phyloP scores from a whole-genome alignment of 2,329 filamentous ascomycete genomes.

The Alternaria consortialis region DNA sequence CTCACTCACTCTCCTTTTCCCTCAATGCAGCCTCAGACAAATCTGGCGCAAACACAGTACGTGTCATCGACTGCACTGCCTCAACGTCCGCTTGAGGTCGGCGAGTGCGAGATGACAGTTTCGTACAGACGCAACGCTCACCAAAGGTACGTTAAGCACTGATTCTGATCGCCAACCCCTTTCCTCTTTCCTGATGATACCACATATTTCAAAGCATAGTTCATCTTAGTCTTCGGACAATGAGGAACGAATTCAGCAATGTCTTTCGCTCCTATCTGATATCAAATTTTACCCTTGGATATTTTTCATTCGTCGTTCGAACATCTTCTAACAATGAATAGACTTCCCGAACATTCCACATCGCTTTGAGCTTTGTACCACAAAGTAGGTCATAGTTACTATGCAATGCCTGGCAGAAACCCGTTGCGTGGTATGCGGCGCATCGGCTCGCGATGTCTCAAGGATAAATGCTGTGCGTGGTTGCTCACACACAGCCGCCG shows the following conservation, averaged over 20 bases:
- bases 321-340: slow-evolving; percentile 15
- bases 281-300: background rate
- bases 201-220: slow-evolving; percentile 53
- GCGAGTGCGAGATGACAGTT: background rate
- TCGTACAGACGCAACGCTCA: background rate
- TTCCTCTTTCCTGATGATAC: slow-evolving; percentile 51
- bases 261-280: slow-evolving; percentile 58
- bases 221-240: slow-evolving; percentile 52
- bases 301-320: background rate
- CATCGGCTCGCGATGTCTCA: background rate
- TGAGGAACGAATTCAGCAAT: slow-evolving; percentile 53
- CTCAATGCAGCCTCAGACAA: slow-evolving; percentile 7
- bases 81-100: slow-evolving; percentile 3
- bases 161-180: slow-evolving; percentile 15
- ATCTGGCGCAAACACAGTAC: slow-evolving; percentile 6
- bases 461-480: slow-evolving; percentile 13
- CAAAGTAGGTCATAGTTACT: slow-evolving; percentile 2
- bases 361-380: background rate
- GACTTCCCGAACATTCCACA: background rate
- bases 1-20: slow-evolving; percentile 4
- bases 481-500: slow-evolving; percentile 21
- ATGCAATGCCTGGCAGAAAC: slow-evolving; percentile 12
- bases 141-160: slow-evolving; percentile 36
- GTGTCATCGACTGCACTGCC: slow-evolving; percentile 6
- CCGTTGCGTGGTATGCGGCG: slow-evolving; percentile 16